Conservation (phyloP, 352 stramenopile species). For the Globisporangium apiculatum region DNA sequence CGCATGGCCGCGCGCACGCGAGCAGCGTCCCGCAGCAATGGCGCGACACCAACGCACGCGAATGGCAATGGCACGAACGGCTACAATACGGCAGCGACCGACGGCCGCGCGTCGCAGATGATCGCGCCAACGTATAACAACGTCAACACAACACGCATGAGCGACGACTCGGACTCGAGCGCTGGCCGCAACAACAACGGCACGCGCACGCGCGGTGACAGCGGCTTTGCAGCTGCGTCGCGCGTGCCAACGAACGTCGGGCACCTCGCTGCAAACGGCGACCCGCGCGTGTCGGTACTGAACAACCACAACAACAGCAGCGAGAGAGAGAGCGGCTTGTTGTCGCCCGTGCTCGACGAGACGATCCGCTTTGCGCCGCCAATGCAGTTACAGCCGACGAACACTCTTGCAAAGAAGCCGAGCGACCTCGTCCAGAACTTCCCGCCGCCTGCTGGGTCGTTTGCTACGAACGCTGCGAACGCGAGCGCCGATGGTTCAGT, state of each 20-base stretch:
- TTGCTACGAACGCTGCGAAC: conserved; percentile 10
- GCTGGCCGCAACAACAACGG: background rate
- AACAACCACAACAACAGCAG: background rate
- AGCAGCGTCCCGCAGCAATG: background rate
- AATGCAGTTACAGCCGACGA: background rate
- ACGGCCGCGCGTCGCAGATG: background rate
- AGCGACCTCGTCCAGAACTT: conserved; percentile 17
- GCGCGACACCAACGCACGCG: conserved; percentile 7
- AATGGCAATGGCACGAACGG: conserved; percentile 5
- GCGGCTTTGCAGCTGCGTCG: background rate
- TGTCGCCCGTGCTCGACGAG: conserved; percentile 5
- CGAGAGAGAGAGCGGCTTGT: background rate
- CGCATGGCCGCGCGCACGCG: conserved; percentile 26
- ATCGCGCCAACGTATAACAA: conserved; percentile 1
- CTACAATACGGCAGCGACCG: background rate
- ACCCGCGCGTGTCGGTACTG: background rate
- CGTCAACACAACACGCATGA: conserved; percentile 3
- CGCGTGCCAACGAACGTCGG: conserved; percentile 1
- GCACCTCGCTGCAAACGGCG: background rate
- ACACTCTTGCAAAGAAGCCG: conserved; percentile 12
- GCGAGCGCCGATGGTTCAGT: conserved; percentile 8
- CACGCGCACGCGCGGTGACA: background rate
- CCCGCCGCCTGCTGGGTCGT: conserved; percentile 3
- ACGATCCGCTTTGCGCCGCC: background rate
- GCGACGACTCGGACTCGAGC: conserved; percentile 12